phyloP scores from a whole-genome alignment of 2,329 filamentous ascomycete species.

The Neofusicoccum cordaticola region DNA sequence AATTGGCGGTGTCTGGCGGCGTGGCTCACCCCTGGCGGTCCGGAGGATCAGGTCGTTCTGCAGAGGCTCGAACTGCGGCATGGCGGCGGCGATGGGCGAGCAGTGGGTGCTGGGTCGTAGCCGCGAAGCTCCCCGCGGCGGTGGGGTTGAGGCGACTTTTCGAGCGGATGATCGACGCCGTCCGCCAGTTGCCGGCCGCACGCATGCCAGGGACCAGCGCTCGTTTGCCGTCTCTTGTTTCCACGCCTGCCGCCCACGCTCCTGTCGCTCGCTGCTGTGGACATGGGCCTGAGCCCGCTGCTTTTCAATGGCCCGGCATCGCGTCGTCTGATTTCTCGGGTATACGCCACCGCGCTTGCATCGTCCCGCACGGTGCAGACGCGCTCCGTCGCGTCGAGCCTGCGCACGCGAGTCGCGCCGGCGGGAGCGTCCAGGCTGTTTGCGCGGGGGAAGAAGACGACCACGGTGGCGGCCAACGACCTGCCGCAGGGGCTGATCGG shows the following conservation, averaged over 20 bases:
- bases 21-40: conserved; percentile 72
- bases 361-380: neutral
- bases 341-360: neutral
- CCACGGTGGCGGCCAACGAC: conserved; percentile 37
- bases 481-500: conserved; percentile 57
- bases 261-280: neutral
- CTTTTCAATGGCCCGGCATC: neutral
- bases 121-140: conserved; percentile 3
- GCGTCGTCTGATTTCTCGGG: neutral
- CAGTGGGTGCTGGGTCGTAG: neutral
- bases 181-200: too few species aligned
- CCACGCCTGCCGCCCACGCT: neutral
- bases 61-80: conserved; percentile 76
- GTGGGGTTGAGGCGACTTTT: conserved; percentile 14
- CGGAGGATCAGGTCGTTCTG: conserved; percentile 91
- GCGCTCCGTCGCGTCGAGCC: conserved; percentile 5
- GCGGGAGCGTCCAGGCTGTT: neutral
- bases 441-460: conserved; percentile 31
- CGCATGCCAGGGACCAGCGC: neutral
- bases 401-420: neutral
- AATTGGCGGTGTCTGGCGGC: neutral
- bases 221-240: too few species aligned
- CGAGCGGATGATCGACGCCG: conserved; percentile 3
- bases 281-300: neutral
- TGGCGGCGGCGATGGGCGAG: conserved; percentile 37